A percentile compares a stretch with the other conserved stretches of the same genome.
Conservation (phyloP, 2,329 filamentous ascomycete genomes). For the Trichophyton rubrum region DNA sequence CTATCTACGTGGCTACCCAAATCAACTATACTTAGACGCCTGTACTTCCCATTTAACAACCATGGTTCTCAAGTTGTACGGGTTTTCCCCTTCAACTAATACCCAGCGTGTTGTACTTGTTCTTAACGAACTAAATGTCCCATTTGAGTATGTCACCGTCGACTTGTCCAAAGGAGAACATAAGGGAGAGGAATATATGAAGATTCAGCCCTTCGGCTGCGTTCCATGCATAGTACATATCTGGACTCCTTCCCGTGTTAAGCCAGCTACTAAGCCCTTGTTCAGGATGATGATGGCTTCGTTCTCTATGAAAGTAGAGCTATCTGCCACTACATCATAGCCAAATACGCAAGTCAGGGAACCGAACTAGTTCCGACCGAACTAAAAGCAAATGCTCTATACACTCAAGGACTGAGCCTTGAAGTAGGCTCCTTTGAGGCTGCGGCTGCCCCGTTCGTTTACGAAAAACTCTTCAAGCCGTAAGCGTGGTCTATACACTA, state of each 20-base stretch:
- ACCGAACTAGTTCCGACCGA: slow-evolving; percentile 7
- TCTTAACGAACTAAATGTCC: slow-evolving; percentile 9
- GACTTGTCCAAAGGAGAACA: slow-evolving; percentile 9
- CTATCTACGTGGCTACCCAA: background rate
- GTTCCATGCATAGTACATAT: slow-evolving; percentile 9
- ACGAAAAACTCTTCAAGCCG: slow-evolving; percentile 8
- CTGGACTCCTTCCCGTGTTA: background rate
- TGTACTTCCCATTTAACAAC: background rate
- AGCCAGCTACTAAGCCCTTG: background rate
- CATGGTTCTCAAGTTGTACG: slow-evolving; percentile 12
- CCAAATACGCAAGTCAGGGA: slow-evolving; percentile 11
- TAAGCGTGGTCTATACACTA: background rate
- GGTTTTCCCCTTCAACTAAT: slow-evolving; percentile 7
- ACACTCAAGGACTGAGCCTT: slow-evolving; percentile 5
- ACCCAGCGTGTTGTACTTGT: slow-evolving; percentile 11
- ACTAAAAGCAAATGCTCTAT: slow-evolving; percentile 7
- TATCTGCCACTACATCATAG: slow-evolving; percentile 10
- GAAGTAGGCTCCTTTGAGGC: slow-evolving; percentile 8
- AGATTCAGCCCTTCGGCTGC: slow-evolving; percentile 9
- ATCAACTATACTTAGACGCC: background rate
- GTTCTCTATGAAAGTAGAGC: slow-evolving; percentile 11
- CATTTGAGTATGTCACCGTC: slow-evolving; percentile 9
- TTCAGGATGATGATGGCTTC: slow-evolving; percentile 11
- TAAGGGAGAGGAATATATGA: slow-evolving; percentile 5
- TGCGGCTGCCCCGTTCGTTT: slow-evolving; percentile 2